Evolutionary conservation across 2,329 filamentous ascomycete genomes (phyloP), one percentile per base, ranked within the genome.

Genomic region (Cercospora citrullina): DNA sequence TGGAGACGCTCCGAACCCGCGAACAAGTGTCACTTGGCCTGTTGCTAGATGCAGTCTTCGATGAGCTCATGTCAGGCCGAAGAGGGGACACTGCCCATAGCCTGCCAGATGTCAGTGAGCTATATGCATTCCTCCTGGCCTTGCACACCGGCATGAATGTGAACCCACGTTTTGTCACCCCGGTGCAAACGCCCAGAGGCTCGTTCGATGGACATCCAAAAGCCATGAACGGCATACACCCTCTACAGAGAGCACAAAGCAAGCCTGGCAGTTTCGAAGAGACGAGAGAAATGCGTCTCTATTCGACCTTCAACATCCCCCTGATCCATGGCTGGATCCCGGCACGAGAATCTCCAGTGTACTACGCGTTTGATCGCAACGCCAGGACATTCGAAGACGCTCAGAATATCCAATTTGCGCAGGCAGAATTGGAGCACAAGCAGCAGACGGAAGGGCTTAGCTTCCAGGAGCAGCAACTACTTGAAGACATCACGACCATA

Each of bases 81-180:
- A 84, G 91, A 62, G 89, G 87, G 0, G 87, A 87, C 59, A 87
- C 89, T 36, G 85, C 85, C 1, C 82, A 84, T 66, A 83, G 88
- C 16, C 81, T 98, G 26, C 94, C 94, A 0, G 95, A 98, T 77
- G 90, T 98, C 9, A 87, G 90, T 39, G 94, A 97, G 68, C 84
- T 99, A 1, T 96, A 97, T 78, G 85, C 86, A 6, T 99, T 99
- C 76, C 83, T 99, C 2, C 87, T 95, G 66, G 91, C 92, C 55
- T 82, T 99, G 2, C 93, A 97, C 74, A 98, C 94, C 0, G 95
- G 95, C 42, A 97, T 99, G 92, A 99, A 98, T 75, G 94, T 98
- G 66, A 99, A 99, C 72, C 95, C 95, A 2, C 88, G 91, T 21
- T 95, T 97, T 71, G 85, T 96, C 7, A 86, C 92, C 1, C 71